Evolutionary conservation across 331 rosid species (phyloP).

Genomic region (Malus hybrid): DNA sequence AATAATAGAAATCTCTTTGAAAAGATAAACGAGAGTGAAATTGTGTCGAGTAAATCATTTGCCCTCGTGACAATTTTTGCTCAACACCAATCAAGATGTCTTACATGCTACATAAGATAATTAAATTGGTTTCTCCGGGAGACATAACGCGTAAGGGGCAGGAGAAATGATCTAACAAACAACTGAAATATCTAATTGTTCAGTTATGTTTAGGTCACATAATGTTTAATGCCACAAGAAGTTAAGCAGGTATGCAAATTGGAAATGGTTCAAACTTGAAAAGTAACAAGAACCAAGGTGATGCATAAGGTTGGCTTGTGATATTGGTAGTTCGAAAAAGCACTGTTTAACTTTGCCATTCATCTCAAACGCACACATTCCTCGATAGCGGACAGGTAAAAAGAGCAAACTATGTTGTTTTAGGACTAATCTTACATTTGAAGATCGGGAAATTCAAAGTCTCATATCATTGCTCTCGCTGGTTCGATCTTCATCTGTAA

Average conservation of each 20-base stretch:
- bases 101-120: background rate
- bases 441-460: background rate
- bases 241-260: constrained; percentile 39
- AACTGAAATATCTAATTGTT: background rate
- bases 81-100: background rate
- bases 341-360: background rate
- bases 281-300: background rate
- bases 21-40: too few species aligned
- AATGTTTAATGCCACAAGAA: background rate
- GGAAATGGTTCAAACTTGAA: constrained; percentile 59
- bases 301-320: background rate
- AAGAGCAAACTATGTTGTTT: background rate
- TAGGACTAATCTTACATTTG: background rate
- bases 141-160: background rate
- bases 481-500: too few species aligned
- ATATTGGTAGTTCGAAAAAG: background rate
- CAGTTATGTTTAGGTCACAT: background rate
- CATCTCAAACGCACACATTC: background rate
- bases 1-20: too few species aligned
- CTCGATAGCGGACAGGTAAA: background rate
- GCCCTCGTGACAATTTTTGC: too few species aligned
- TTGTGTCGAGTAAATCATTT: too few species aligned
- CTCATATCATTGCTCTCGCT: too few species aligned
- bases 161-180: background rate
- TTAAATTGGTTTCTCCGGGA: background rate